Conservation (phyloP, 768 basidiomycete genomes). For the Krasilnikovozyma curviuscula region DNA sequence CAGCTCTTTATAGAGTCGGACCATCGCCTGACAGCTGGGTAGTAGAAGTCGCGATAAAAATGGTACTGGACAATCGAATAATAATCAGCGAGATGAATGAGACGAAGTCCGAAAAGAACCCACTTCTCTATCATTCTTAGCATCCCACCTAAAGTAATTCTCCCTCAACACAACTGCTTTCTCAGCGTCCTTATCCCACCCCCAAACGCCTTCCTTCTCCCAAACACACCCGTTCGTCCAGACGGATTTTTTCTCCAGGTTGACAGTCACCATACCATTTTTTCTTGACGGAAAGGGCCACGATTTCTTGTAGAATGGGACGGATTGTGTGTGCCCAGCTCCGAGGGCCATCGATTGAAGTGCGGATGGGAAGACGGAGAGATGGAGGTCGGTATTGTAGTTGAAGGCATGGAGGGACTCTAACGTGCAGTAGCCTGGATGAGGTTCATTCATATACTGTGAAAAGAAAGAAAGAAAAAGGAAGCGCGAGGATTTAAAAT, state of each 20-base stretch:
- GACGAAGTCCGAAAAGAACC: conserved; percentile 4
- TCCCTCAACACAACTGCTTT: conserved; percentile 59
- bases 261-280: conserved; percentile 41
- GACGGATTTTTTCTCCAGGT: conserved; percentile 30
- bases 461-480: neutral
- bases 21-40: conserved; percentile 20
- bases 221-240: conserved; percentile 64
- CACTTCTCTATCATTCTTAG: conserved; percentile 45
- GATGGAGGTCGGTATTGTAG: conserved; percentile 85
- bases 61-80: conserved; percentile 14
- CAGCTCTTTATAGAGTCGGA: neutral
- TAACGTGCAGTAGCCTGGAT: conserved; percentile 74
- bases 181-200: conserved; percentile 49
- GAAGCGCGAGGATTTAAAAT: neutral
- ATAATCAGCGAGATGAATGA: neutral
- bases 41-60: conserved; percentile 25
- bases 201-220: conserved; percentile 89
- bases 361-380: conserved; percentile 49
- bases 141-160: conserved; percentile 58
- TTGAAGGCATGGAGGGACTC: conserved; percentile 67
- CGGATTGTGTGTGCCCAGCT: conserved; percentile 57
- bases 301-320: conserved; percentile 63
- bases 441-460: conserved; percentile 86
- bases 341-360: conserved; percentile 85
- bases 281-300: conserved; percentile 71